Conservation (phyloP, 176 grass and related monocot genomes). For the Tuctoria greenei region DNA sequence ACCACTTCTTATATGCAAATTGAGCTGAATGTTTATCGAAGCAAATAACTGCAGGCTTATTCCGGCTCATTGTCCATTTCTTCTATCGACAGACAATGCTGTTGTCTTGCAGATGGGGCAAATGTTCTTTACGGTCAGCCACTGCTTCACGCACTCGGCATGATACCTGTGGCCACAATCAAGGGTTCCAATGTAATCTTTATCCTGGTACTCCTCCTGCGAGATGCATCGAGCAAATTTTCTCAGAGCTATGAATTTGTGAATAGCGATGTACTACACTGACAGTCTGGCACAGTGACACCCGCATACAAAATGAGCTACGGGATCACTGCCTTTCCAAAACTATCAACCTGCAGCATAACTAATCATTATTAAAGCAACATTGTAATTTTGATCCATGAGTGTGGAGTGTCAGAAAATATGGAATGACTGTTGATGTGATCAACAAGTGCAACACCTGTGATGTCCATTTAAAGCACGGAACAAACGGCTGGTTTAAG, state of each 20-base stretch:
- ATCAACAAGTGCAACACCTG: background rate
- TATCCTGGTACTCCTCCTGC: constrained; percentile 54
- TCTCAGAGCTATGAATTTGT: constrained; percentile 14
- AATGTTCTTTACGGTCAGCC: constrained; percentile 65
- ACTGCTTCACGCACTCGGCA: constrained; percentile 57
- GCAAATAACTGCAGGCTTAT: constrained; percentile 41
- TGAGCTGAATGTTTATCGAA: constrained; percentile 52
- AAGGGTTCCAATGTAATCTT: constrained; percentile 54
- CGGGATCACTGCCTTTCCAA: background rate
- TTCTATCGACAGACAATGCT: constrained; percentile 49
- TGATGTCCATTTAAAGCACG: background rate
- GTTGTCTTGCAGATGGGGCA: constrained; percentile 77
- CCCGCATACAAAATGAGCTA: background rate
- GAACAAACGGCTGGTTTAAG: background rate
- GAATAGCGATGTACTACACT: background rate
- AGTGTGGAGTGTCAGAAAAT: background rate
- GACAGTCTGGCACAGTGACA: background rate
- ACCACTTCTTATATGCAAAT: constrained; percentile 60
- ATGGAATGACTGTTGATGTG: background rate
- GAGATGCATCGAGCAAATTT: constrained; percentile 1
- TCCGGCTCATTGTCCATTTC: constrained; percentile 39
- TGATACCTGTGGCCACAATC: constrained; percentile 73
- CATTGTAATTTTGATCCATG: background rate
- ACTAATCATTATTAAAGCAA: background rate
- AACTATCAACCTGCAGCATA: background rate